A percentile compares a stretch with the other conserved stretches of the same genome.
Evolutionary conservation across 257 asterid genomes (phyloP).

Genomic region (Scutellaria minor): DNA sequence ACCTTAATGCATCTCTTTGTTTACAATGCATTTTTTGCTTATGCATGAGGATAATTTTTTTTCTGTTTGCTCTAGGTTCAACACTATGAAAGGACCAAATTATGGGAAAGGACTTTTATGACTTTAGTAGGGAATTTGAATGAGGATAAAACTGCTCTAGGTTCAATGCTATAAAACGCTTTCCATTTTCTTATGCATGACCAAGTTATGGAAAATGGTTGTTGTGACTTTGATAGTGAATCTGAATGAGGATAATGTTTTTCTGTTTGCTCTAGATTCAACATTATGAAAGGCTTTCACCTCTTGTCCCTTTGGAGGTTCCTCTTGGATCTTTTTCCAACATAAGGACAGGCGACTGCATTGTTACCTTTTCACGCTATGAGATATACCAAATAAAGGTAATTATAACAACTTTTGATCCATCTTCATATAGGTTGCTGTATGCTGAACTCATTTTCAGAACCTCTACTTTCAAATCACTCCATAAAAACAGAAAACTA

Average conservation of each 20-base stretch:
- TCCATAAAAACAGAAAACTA: neutral
- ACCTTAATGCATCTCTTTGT: neutral
- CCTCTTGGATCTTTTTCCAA: slow-evolving; percentile 80
- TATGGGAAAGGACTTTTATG: slow-evolving; percentile 8
- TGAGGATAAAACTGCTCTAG: slow-evolving; percentile 43
- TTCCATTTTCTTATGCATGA: slow-evolving; percentile 38
- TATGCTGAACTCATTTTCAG: neutral
- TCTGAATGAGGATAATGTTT: slow-evolving; percentile 8
- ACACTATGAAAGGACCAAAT: no score
- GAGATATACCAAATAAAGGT: slow-evolving; percentile 83
- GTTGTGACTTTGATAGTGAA: slow-evolving; percentile 2
- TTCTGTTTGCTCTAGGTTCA: no score
- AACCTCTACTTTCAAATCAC: neutral
- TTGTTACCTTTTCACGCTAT: slow-evolving; percentile 88
- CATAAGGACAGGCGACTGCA: slow-evolving; percentile 82
- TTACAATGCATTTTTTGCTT: slow-evolving; percentile 4
- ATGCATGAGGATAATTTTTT: no score
- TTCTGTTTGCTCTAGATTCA: slow-evolving; percentile 61
- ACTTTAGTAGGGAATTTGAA: neutral
- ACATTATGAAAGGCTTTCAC: slow-evolving; percentile 92
- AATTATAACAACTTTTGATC: slow-evolving; percentile 25
- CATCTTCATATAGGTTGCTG: neutral
- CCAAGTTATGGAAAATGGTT: slow-evolving; percentile 6
- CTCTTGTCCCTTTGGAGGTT: slow-evolving; percentile 76
- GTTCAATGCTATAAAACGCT: slow-evolving; percentile 87